Base-by-base conservation (phyloP, 306 rosid species). In the Pterocarpus macrocarpus region DNA sequence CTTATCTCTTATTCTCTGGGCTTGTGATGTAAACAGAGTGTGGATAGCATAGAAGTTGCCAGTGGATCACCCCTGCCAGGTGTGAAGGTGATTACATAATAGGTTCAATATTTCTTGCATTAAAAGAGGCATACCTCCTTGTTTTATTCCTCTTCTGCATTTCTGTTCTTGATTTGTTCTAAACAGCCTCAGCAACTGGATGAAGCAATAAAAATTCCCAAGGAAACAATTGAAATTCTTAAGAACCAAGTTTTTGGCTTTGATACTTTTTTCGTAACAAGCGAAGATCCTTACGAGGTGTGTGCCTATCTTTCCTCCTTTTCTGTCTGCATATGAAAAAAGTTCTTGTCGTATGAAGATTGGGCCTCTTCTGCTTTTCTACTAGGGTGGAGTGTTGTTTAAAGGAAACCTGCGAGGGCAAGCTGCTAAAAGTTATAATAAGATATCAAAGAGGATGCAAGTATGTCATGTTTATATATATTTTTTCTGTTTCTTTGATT, bases 61-160 rank as follows among this genome's bases (percentile, higher is more conserved):
- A 93, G 93, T 71, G 99, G 99, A 81, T 96, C 99, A 36, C 98
- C 99, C 62, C 98, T 95, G 83, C 99, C 99, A 85, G 99, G 97
- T 85, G 92, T 93, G 88, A 92, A 96, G 99, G 99, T 93, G 94
- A 91, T 85, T 91, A 70, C 69, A 70, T 58, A 43, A 71, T 76
- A 73, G 69, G 75, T 77, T 74, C 71, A 70, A 12, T 56, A 32
- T 86, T 83, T 77, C 63, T 49, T 78, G 9, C 73, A 47, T 41
- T 35, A 36, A 47, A 81, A 82, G 74, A 64, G 76, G 33, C 79
- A 28, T 69, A 49, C 68, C 70, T 69, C 36, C 68, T 84, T 81
- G 71, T 73, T 56, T 43, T 69, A 80, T 38, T 78, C 76, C 63
- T 81, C 72, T 68, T 73, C 39, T 14, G 58, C 69, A 66, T 83